Percentiles rank a stretch among this genome's conserved stretches.
These are phyloP conservation scores for Themeda triandra DNA, from an alignment of 176 grass and related monocot genomes.

Conservation along the genomic window DNA sequence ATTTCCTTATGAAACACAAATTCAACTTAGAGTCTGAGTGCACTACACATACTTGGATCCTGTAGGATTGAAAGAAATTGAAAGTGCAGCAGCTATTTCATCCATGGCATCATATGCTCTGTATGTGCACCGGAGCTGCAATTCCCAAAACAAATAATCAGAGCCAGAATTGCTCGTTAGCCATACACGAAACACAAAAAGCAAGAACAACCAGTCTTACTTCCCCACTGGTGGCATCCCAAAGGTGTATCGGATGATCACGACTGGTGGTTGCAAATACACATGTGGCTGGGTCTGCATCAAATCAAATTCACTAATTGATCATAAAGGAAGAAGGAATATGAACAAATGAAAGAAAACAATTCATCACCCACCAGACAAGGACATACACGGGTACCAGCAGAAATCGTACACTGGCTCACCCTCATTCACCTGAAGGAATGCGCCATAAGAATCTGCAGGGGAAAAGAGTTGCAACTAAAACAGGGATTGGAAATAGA, in stretches of 20 bases:
- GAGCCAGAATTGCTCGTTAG: background rate
- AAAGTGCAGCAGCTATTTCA: conserved; percentile 88
- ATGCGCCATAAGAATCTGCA: conserved; percentile 77
- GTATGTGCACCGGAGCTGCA: conserved; percentile 91
- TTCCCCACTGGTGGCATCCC: conserved; percentile 82
- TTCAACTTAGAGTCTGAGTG: background rate
- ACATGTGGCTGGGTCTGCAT: conserved; percentile 66
- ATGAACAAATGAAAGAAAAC: background rate
- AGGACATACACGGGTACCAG: conserved; percentile 92
- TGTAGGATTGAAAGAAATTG: conserved; percentile 88
- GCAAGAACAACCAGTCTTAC: conserved; percentile 25
- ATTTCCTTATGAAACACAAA: background rate
- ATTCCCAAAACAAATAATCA: conserved; percentile 12
- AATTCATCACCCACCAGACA: conserved; percentile 56
- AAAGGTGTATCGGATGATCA: conserved; percentile 95
- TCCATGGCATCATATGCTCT: conserved; percentile 95
- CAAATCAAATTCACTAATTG: conserved; percentile 17
- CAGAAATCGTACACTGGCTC: conserved; percentile 89
- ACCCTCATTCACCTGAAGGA: conserved; percentile 69
- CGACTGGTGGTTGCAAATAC: conserved; percentile 85
- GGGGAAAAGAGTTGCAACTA: background rate
- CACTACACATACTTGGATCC: conserved; percentile 63
- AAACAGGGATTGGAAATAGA: too few relatives aligned
- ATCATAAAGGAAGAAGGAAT: background rate
- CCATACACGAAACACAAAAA: conserved; percentile 3